Percentiles rank a stretch among this genome's conserved stretches.
These are phyloP conservation scores for Leishmania amazonensis DNA, from an alignment of 208 protist genomes.

Conservation along the genomic window DNA sequence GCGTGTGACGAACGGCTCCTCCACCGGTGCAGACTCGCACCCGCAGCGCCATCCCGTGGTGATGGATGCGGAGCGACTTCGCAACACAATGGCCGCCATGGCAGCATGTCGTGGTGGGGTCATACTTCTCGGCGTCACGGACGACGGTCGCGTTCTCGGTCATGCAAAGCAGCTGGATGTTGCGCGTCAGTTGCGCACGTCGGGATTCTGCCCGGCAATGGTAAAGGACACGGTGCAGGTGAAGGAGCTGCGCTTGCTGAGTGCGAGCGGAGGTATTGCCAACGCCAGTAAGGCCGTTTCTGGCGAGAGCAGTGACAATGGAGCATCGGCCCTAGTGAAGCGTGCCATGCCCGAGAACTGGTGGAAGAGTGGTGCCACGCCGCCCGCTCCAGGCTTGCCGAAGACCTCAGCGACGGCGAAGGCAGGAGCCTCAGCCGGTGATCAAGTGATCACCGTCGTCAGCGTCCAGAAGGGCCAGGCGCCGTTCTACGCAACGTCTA, in stretches of 20 bases:
- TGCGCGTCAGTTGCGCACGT: conserved; percentile 45
- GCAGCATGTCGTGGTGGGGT: conserved; percentile 73
- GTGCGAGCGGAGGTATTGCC: background rate
- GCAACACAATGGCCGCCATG: conserved; percentile 85
- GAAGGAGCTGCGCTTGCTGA: conserved; percentile 60
- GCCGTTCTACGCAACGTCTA: conserved; percentile 72
- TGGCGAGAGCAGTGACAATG: background rate
- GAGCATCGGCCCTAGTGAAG: conserved; percentile 1
- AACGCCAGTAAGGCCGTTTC: background rate
- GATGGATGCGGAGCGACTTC: conserved; percentile 76
- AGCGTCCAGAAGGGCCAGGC: conserved; percentile 65
- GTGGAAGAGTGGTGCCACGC: conserved; percentile 48
- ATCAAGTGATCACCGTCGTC: conserved; percentile 65
- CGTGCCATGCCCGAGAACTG: conserved; percentile 61
- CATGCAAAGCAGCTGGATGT: conserved; percentile 49
- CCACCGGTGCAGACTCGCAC: background rate
- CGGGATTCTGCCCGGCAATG: conserved; percentile 87
- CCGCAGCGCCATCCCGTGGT: background rate
- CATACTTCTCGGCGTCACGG: conserved; percentile 74
- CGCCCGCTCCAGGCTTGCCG: conserved; percentile 13
- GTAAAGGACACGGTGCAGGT: conserved; percentile 65
- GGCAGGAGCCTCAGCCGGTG: background rate
- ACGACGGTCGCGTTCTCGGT: conserved; percentile 67
- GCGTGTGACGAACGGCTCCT: background rate
- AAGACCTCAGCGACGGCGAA: background rate